Base-by-base conservation (phyloP, 768 basidiomycete genomes). In the Lyophyllum atratum region DNA sequence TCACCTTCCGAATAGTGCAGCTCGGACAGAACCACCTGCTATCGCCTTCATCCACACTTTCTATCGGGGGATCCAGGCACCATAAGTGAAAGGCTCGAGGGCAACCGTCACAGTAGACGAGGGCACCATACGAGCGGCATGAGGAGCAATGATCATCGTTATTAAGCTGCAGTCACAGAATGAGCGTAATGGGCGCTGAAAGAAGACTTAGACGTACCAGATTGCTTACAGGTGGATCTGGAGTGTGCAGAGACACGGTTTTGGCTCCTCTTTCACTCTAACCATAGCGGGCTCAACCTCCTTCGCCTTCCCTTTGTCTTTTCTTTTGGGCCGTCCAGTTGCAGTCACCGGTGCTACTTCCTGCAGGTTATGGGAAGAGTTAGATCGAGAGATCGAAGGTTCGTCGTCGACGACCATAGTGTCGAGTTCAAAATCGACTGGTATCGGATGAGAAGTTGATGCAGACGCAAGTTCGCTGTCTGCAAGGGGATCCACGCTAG, bases 21-120 rank as follows among this genome's bases (percentile, higher is more conserved):
- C 81, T 78, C 39, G 86, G 88, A 72, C 92, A 93, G 73, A 85
- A 92, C 88, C 89, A 94, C 68, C 84, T 80, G 63, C 87, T 84
- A 73, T 92, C 90, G 12, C 91, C 90, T 44, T 97, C 85, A 71
- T 97, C 93, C 59, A 89, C 81, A 48, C 86, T 78, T 59, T 95
- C 92, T 78, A 98, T 84, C 21, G 97, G 97, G 52, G 97, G 97
- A 71, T 99, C 91, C 62, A 99, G 81, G 72, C 97, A 99, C 84
- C 90, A 88, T 58, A 98, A 86, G 74, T 99, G 97, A 72, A 97
- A 99, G 7, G 95, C 93, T 61, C 90, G 79, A 33, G 96, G 93
- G 70, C 97, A 99, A 19, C 95, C 95, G 71, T 98, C 97, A 72
- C 97, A 99, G 70, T 97, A 98, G 19, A 99, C 85, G 59, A 98